Conservation (phyloP, 495 filamentous ascomycete species). For the Neurospora africana region DNA sequence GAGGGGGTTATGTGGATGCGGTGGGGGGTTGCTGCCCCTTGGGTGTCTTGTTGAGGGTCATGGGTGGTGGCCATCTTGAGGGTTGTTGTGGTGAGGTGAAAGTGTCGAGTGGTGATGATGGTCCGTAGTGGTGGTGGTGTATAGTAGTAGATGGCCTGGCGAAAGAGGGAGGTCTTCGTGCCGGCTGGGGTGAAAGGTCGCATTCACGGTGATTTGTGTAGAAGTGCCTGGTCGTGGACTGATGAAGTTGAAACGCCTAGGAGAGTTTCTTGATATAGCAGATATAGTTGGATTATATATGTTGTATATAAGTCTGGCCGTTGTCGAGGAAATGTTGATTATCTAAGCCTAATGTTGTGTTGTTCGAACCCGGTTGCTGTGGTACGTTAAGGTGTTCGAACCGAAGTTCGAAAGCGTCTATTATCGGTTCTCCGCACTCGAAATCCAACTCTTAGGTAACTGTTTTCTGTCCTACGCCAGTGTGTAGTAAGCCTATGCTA, state of each 20-base stretch:
- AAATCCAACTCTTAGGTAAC: background rate
- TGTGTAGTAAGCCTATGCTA: background rate
- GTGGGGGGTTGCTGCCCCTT: slow-evolving; percentile 40
- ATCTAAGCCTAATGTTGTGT: background rate
- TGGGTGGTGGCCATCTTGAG: background rate
- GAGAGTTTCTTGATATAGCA: background rate
- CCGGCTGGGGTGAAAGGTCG: background rate
- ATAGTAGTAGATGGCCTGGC: too few relatives aligned
- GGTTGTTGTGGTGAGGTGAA: background rate
- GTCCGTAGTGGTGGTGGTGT: background rate
- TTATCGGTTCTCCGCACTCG: background rate
- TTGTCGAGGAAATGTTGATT: background rate
- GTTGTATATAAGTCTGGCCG: background rate
- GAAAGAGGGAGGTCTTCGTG: background rate
- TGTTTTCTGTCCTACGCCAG: background rate
- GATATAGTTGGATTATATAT: background rate
- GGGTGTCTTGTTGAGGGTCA: too few relatives aligned
- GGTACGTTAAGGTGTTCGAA: background rate
- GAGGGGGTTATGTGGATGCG: slow-evolving; percentile 48
- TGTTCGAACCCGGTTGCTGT: background rate
- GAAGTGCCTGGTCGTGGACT: background rate
- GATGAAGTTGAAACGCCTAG: background rate
- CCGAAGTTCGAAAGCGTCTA: background rate
- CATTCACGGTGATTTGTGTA: background rate
- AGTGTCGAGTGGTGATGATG: background rate